A percentile compares a stretch with the other conserved stretches of the same genome.
These are phyloP conservation scores for Tetrahymena borealis DNA, from an alignment of 73 alveolate genomes.

Conservation along the genomic window DNA sequence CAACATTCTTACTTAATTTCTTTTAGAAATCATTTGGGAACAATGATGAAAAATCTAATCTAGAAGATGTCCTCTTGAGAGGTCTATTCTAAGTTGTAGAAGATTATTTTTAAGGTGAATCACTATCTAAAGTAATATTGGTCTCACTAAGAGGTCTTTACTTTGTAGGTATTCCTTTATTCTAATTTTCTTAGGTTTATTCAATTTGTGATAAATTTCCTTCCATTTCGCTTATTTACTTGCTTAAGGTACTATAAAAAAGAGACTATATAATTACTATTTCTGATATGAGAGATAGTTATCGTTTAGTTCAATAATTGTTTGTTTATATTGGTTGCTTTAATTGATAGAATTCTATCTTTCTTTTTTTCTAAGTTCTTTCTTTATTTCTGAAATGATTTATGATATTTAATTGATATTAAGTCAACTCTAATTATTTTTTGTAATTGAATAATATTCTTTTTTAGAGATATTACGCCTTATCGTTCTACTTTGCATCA, in stretches of 20 bases:
- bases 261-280: background rate
- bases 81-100: background rate
- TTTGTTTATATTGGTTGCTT: background rate
- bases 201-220: background rate
- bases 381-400: background rate
- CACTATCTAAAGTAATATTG: background rate
- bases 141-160: background rate
- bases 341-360: background rate
- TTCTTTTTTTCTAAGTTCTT: background rate
- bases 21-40: background rate
- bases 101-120: background rate
- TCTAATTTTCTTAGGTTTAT: background rate
- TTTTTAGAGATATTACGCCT: background rate
- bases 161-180: background rate
- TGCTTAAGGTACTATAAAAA: background rate
- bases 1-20: background rate
- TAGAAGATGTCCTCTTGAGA: background rate
- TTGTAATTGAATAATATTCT: background rate
- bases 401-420: background rate
- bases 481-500: background rate
- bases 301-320: background rate
- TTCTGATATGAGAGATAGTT: background rate
- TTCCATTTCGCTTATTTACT: background rate
- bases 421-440: background rate
- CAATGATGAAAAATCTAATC: background rate